Base-by-base conservation (phyloP, 169 alveolate species). In the Cryptosporidium viatorum region DNA sequence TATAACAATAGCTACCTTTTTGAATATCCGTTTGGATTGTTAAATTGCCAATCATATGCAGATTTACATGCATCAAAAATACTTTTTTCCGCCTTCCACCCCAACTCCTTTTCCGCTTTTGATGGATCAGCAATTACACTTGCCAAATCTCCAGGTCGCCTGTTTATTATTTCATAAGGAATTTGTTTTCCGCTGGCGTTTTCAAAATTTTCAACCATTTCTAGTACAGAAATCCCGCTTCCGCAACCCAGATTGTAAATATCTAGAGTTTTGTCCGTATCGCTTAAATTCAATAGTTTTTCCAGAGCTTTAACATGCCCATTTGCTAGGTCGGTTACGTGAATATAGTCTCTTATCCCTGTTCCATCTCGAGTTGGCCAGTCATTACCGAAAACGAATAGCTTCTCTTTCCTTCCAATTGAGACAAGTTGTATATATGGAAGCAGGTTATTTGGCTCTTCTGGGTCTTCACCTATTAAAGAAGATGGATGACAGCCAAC, bases 401-500 rank as follows among this genome's bases (percentile, higher is more conserved):
- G 92, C 9, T 84, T 52, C 6, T 43, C 74, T 35, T 93, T 69
- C 50, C 91, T 86, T 21, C 93, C 93, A 0, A 86, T 92, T 3
- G 97, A 97, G 3, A 95, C 98, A 62, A 94, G 93, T 73, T 95
- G 97, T 29, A 96, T 92, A 86, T 85, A 95, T 23, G 98, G 98
- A 93, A 96, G 92, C 43, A 96, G 91, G 91, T 96, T 96, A 71
- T 93, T 94, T 2, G 98, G 97, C 16, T 92, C 96, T 23, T 91
- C 92, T 10, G 99, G 99, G n/a, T 93, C 92, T 68, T 96, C 98
- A 16, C 98, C 99, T 7, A 97, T 93, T 60, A 92, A 73, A 2
- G 98, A 97, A 59, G 96, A 91, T 23, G 94, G 94, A 69, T 97
- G 98, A 33, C 98, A 98, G 9, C 99, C 98, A 71, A 96, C 96